Percentiles rank a stretch among this genome's conserved stretches.
These are phyloP conservation scores for Suillus variegatus DNA, from an alignment of 768 basidiomycete species.

Conservation along the genomic window DNA sequence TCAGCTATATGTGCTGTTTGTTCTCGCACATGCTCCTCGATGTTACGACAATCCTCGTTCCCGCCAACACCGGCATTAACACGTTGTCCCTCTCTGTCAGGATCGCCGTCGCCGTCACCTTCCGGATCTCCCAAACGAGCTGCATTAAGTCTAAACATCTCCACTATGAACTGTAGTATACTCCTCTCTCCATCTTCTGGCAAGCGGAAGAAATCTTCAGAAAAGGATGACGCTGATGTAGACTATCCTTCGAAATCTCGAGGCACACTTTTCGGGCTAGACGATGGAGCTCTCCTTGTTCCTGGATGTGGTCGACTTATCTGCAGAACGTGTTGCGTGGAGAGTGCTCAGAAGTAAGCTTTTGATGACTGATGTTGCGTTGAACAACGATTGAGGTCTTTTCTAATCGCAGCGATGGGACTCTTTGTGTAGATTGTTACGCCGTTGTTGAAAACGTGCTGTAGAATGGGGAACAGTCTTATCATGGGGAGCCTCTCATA, in stretches of 20 bases:
- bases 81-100: conserved; percentile 31
- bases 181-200: conserved; percentile 8
- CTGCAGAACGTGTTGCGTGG: conserved; percentile 37
- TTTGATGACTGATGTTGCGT: not conserved
- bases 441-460: conserved; percentile 17
- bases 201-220: conserved; percentile 32
- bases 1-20: conserved; percentile 37
- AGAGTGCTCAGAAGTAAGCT: conserved; percentile 37
- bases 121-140: conserved; percentile 28
- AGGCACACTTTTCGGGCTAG: conserved; percentile 8
- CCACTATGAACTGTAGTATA: conserved; percentile 24
- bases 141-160: conserved; percentile 24
- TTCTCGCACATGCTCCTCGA: conserved; percentile 38
- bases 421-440: conserved; percentile 33
- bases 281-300: conserved; percentile 17
- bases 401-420: conserved; percentile 25
- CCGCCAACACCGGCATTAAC: conserved; percentile 41
- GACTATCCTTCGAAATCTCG: conserved; percentile 12
- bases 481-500: not conserved
- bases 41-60: conserved; percentile 29
- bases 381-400: not conserved
- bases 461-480: not conserved
- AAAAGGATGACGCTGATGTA: conserved; percentile 22
- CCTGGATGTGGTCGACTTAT: conserved; percentile 37
- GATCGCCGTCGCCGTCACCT: conserved; percentile 13